Evolutionary conservation across 768 basidiomycete species (phyloP).

Genomic region (Agaricus sinodeliciosus): DNA sequence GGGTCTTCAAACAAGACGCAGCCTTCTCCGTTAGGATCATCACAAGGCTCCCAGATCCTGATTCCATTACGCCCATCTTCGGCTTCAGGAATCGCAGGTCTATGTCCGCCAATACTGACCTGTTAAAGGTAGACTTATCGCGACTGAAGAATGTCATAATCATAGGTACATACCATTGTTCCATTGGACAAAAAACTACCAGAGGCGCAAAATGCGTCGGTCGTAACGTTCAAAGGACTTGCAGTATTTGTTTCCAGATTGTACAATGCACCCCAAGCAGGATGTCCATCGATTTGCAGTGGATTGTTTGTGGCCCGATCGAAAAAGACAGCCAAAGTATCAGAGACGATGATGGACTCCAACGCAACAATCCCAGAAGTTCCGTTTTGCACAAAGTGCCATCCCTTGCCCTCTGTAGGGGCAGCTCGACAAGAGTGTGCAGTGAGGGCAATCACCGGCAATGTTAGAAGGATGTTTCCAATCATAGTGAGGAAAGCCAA

Average conservation of each 20-base stretch:
- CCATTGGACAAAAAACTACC: slow-evolving; percentile 36
- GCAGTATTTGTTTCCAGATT: slow-evolving; percentile 32
- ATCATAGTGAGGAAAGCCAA: background rate
- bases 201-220: slow-evolving; percentile 39
- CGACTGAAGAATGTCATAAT: background rate
- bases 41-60: slow-evolving; percentile 35
- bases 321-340: slow-evolving; percentile 22
- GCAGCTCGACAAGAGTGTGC: background rate
- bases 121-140: background rate
- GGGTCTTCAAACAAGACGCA: slow-evolving; percentile 32
- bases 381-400: slow-evolving; percentile 24
- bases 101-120: slow-evolving; percentile 26
- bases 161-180: slow-evolving; percentile 23
- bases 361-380: slow-evolving; percentile 22
- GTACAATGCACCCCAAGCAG: slow-evolving; percentile 41
- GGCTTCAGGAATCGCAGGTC: slow-evolving; percentile 21
- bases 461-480: background rate
- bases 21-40: slow-evolving; percentile 20
- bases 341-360: slow-evolving; percentile 24
- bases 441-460: background rate
- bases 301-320: slow-evolving; percentile 30
- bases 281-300: slow-evolving; percentile 31
- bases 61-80: slow-evolving; percentile 29
- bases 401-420: slow-evolving; percentile 9
- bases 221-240: slow-evolving; percentile 25